Conservation (phyloP, 441 rosid genomes). For the Erodium chrysanthum region DNA sequence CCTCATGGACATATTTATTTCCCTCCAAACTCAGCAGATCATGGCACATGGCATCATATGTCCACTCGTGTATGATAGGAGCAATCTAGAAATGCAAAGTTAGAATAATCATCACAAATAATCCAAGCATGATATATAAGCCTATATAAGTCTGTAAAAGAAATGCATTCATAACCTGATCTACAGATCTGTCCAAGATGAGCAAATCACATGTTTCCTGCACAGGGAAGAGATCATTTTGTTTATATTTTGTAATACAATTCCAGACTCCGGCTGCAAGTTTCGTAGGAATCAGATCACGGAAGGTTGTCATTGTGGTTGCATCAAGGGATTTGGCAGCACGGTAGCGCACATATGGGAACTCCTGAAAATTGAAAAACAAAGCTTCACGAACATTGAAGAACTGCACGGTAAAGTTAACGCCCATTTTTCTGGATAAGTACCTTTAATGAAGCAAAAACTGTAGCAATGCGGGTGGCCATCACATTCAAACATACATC, state of each 20-base stretch:
- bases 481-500: conserved; percentile 76
- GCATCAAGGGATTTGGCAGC: conserved; percentile 29
- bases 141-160: conserved; percentile 31
- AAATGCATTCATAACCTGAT: conserved; percentile 42
- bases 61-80: conserved; percentile 68
- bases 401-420: conserved; percentile 19
- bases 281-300: conserved; percentile 44
- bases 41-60: conserved; percentile 69
- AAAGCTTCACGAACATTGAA: conserved; percentile 20
- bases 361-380: conserved; percentile 34
- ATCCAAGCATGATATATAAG: conserved; percentile 7
- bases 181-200: conserved; percentile 62
- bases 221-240: conserved; percentile 51
- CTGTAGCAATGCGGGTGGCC: conserved; percentile 92
- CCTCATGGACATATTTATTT: conserved; percentile 48
- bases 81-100: conserved; percentile 42
- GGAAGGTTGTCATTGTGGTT: conserved; percentile 25
- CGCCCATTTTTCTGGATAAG: conserved; percentile 10
- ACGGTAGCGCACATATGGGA: conserved; percentile 52
- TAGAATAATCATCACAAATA: conserved; percentile 13
- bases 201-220: conserved; percentile 59
- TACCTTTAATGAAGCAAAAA: conserved; percentile 96
- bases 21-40: conserved; percentile 61
- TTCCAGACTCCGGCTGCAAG: conserved; percentile 52
- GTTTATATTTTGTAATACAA: conserved; percentile 38